phyloP scores from a whole-genome alignment of 345 rosid species.

The Limnanthes douglasii region DNA sequence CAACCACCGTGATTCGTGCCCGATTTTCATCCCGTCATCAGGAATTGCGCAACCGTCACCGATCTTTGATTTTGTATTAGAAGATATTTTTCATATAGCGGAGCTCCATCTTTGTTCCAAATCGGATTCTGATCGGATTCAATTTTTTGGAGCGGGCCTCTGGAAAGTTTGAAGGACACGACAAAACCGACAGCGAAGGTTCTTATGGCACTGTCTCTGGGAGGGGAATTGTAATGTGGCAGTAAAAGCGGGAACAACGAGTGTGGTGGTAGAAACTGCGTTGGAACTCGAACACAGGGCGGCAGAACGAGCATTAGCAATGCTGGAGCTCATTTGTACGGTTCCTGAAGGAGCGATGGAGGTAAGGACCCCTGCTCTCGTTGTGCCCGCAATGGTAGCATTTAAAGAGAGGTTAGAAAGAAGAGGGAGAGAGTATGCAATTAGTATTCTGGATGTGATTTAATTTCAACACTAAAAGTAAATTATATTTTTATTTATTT shows the following conservation, averaged over 20 bases:
- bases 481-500: too few species aligned
- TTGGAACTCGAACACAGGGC: conserved; percentile 38
- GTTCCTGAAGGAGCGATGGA: conserved; percentile 49
- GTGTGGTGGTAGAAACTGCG: conserved; percentile 32
- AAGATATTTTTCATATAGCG: conserved; percentile 32
- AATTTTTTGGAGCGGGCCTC: conserved; percentile 34
- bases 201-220: conserved; percentile 30
- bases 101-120: conserved; percentile 31
- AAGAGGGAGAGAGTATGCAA: conserved; percentile 51
- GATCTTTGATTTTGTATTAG: conserved; percentile 15
- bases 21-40: conserved; percentile 15
- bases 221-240: conserved; percentile 47
- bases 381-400: conserved; percentile 54
- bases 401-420: conserved; percentile 51
- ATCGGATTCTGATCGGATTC: conserved; percentile 25
- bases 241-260: conserved; percentile 44
- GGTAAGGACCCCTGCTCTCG: conserved; percentile 39
- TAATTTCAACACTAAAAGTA: too few species aligned
- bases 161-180: conserved; percentile 21
- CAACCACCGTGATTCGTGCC: too few species aligned
- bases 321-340: conserved; percentile 45
- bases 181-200: conserved; percentile 41
- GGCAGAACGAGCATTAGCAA: conserved; percentile 53
- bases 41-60: conserved; percentile 5
- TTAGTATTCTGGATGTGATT: conserved; percentile 37